Conservation (phyloP, 2,329 filamentous ascomycete species). For the Curvularia sp. region DNA sequence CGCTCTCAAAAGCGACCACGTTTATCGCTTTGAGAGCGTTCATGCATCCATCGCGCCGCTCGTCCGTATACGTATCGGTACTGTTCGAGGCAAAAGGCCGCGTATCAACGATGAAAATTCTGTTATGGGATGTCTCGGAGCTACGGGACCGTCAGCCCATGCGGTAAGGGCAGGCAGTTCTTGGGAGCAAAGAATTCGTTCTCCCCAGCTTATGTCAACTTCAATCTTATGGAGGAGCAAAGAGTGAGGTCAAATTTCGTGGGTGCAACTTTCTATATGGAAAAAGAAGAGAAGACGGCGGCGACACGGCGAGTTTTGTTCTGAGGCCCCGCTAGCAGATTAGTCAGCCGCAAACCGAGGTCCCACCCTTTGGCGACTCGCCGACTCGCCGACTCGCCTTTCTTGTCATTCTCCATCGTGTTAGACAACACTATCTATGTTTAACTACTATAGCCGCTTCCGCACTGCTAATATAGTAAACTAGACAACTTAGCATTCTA, state of each 20-base stretch:
- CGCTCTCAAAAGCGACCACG: constrained; percentile 38
- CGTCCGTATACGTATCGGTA: constrained; percentile 19
- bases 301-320: constrained; percentile 28
- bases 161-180: constrained; percentile 42
- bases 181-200: constrained; percentile 52
- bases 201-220: constrained; percentile 65
- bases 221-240: constrained; percentile 58
- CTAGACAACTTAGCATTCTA: too few relatives aligned
- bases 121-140: constrained; percentile 41
- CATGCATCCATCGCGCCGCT: constrained; percentile 54
- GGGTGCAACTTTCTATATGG: constrained; percentile 50
- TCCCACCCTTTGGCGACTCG: neutral
- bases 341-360: constrained; percentile 3
- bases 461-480: too few relatives aligned
- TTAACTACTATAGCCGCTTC: too few relatives aligned
- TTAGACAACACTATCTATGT: too few relatives aligned
- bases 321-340: neutral
- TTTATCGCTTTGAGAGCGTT: constrained; percentile 46
- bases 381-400: neutral
- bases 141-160: constrained; percentile 50
- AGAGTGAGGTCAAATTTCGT: constrained; percentile 66
- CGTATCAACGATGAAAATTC: constrained; percentile 18
- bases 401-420: neutral
- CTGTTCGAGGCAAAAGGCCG: constrained; percentile 10
- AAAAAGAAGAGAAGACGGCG: constrained; percentile 28